phyloP scores from a whole-genome alignment of 179 eudicot species.

The Drosera spatulata region DNA sequence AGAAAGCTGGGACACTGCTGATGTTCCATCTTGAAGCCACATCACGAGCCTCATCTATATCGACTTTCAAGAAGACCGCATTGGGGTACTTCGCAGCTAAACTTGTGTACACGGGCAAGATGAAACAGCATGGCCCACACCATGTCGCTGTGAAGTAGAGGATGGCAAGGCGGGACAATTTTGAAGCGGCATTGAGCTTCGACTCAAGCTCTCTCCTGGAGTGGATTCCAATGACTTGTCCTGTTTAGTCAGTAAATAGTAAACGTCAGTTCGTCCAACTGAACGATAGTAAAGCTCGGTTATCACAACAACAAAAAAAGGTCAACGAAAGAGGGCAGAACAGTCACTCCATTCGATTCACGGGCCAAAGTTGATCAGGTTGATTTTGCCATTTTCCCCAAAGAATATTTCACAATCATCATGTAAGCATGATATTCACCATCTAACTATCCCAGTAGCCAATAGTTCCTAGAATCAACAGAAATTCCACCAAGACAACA shows the following conservation, averaged over 20 bases:
- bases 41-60: conserved; percentile 50
- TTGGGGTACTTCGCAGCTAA: conserved; percentile 40
- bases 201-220: conserved; percentile 25
- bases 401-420: too few species aligned
- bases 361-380: too few species aligned
- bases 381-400: too few species aligned
- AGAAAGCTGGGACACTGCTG: conserved; percentile 51
- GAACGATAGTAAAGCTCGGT: neutral
- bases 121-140: conserved; percentile 69
- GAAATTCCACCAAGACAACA: too few species aligned
- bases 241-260: conserved; percentile 14
- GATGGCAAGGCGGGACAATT: conserved; percentile 31
- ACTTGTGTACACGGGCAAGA: conserved; percentile 37
- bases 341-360: too few species aligned
- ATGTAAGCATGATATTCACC: too few species aligned
- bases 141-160: conserved; percentile 65
- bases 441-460: too few species aligned
- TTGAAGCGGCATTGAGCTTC: conserved; percentile 38
- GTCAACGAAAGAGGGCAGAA: too few species aligned
- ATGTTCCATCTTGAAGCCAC: conserved; percentile 47
- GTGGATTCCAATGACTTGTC: conserved; percentile 33
- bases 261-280: neutral
- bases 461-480: too few species aligned
- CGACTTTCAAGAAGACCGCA: conserved; percentile 41
- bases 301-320: neutral